phyloP scores from a whole-genome alignment of 2,329 filamentous ascomycete species.

The Aschersonia sp. region DNA sequence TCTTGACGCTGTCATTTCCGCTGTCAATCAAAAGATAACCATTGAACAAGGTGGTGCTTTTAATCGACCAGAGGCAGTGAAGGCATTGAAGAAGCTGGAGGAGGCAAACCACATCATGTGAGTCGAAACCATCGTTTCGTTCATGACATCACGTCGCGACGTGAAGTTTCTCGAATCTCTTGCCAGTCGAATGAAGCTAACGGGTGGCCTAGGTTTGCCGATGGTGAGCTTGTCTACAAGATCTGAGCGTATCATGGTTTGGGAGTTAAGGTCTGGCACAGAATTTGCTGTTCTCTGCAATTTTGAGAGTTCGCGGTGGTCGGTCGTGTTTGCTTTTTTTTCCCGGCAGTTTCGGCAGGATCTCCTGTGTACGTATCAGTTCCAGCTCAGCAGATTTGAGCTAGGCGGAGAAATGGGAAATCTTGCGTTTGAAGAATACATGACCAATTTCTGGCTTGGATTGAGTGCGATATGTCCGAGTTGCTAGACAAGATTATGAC shows the following conservation, averaged over 20 bases:
- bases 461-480: too few species aligned
- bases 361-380: too few species aligned
- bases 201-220: slow-evolving; percentile 30
- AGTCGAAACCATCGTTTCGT: slow-evolving; percentile 22
- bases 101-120: slow-evolving; percentile 85
- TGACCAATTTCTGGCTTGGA: too few species aligned
- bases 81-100: slow-evolving; percentile 67
- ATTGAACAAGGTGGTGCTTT: slow-evolving; percentile 43
- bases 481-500: background rate
- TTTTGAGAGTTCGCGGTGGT: background rate
- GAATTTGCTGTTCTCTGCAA: background rate
- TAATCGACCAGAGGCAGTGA: slow-evolving; percentile 53
- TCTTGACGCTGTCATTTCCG: slow-evolving; percentile 57
- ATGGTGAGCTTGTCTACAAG: slow-evolving; percentile 55
- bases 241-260: slow-evolving; percentile 27
- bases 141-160: too few species aligned
- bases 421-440: too few species aligned
- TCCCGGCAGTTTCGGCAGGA: too few species aligned
- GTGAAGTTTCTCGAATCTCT: too few species aligned
- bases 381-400: too few species aligned
- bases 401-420: too few species aligned
- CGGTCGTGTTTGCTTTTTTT: too few species aligned
- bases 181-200: slow-evolving; percentile 7
- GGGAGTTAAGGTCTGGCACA: background rate
- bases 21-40: slow-evolving; percentile 61